phyloP scores from a whole-genome alignment of 495 filamentous ascomycete species.

The Penicillium diatomitis region DNA sequence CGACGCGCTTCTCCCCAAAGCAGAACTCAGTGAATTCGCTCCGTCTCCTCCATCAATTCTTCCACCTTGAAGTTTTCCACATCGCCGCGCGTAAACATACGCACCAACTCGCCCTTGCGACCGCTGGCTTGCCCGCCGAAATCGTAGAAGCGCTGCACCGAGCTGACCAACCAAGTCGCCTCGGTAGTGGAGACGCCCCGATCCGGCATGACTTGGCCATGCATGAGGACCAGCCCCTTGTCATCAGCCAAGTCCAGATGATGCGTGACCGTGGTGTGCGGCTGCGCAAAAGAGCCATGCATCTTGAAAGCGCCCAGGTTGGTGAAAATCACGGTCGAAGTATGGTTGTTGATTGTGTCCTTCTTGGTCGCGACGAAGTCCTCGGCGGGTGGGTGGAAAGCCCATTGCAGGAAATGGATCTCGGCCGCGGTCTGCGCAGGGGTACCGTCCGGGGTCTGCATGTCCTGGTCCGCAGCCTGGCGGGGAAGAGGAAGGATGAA shows the following conservation, averaged over 20 bases:
- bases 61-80: conserved; percentile 65
- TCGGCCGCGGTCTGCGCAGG: conserved; percentile 24
- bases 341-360: conserved; percentile 40
- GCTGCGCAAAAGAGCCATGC: conserved; percentile 76
- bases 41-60: conserved; percentile 73
- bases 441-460: background rate
- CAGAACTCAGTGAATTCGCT: conserved; percentile 45
- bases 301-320: conserved; percentile 86
- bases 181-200: conserved; percentile 70
- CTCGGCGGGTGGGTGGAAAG: conserved; percentile 78
- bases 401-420: conserved; percentile 49
- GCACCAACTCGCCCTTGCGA: conserved; percentile 55
- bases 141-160: conserved; percentile 91
- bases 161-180: conserved; percentile 83
- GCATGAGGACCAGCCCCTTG: conserved; percentile 74
- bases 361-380: conserved; percentile 41
- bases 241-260: conserved; percentile 66
- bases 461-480: conserved; percentile 22
- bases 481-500: conserved; percentile 89
- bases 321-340: conserved; percentile 83
- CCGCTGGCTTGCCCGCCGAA: conserved; percentile 44
- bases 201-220: conserved; percentile 68
- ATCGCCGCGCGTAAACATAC: conserved; percentile 74
- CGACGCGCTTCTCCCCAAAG: conserved; percentile 6
- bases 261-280: conserved; percentile 89